phyloP scores from a whole-genome alignment of 768 basidiomycete species.

The Pulveroboletus sp. region DNA sequence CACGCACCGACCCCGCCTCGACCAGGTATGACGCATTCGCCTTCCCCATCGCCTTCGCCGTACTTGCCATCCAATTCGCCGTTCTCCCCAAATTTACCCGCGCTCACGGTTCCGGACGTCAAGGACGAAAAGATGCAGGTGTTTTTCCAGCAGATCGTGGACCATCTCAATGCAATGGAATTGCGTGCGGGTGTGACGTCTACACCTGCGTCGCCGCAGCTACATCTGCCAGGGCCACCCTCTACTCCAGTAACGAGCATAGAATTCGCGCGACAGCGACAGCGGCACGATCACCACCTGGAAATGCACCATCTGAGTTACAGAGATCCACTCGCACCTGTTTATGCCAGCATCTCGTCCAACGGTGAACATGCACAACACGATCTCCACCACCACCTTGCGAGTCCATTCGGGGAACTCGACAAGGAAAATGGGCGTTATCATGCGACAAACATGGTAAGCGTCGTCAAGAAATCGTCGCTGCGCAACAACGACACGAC shows the following conservation, averaged over 20 bases:
- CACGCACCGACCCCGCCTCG: slow-evolving; percentile 27
- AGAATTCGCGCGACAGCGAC: slow-evolving; percentile 20
- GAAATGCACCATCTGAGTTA: neutral
- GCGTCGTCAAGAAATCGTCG: slow-evolving; percentile 44
- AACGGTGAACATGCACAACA: slow-evolving; percentile 2
- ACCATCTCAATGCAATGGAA: slow-evolving; percentile 75
- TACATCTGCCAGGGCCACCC: slow-evolving; percentile 6
- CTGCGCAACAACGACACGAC: slow-evolving; percentile 31
- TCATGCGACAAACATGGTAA: slow-evolving; percentile 1
- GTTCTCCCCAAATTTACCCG: slow-evolving; percentile 39
- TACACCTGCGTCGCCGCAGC: slow-evolving; percentile 14
- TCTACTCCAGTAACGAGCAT: slow-evolving; percentile 12
- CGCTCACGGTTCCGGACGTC: slow-evolving; percentile 62
- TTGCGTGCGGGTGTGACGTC: slow-evolving; percentile 38
- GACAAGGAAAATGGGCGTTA: slow-evolving; percentile 59
- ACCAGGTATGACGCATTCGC: slow-evolving; percentile 16
- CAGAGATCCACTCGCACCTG: slow-evolving; percentile 39
- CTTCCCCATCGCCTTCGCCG: slow-evolving; percentile 25
- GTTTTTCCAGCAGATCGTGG: slow-evolving; percentile 84
- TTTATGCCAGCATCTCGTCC: slow-evolving; percentile 9
- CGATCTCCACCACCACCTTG: neutral
- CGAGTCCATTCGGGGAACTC: slow-evolving; percentile 19
- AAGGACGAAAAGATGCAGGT: slow-evolving; percentile 75
- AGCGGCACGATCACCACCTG: slow-evolving; percentile 1
- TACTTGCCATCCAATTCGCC: slow-evolving; percentile 29